Conservation (phyloP, 352 stramenopile genomes). For the Sclerospora graminicola region DNA sequence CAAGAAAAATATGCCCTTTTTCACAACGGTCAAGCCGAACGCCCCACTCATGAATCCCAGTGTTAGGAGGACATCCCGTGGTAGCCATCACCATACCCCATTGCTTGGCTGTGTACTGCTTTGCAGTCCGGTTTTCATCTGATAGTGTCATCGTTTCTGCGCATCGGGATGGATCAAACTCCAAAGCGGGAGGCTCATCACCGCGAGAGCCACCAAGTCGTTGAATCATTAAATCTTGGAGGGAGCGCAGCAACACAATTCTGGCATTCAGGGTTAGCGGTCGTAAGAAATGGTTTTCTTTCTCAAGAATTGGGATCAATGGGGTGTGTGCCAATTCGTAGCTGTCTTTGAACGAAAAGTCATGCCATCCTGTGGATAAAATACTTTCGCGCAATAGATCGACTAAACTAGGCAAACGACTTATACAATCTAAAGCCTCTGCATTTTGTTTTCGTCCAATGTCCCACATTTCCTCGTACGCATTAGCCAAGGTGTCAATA, state of each 20-base stretch:
- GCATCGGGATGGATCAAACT: conserved; percentile 80
- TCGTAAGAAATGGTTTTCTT: conserved; percentile 11
- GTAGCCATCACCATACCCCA: conserved; percentile 87
- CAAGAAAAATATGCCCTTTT: conserved; percentile 86
- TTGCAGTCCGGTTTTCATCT: conserved; percentile 73
- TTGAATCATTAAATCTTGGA: conserved; percentile 83
- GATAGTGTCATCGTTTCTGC: conserved; percentile 85
- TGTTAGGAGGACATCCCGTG: conserved; percentile 74
- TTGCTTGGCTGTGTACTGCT: conserved; percentile 86
- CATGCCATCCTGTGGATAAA: conserved; percentile 37
- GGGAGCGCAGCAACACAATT: conserved; percentile 57
- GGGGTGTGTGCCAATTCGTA: conserved; percentile 60
- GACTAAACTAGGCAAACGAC: conserved; percentile 39
- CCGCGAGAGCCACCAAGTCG: conserved; percentile 58
- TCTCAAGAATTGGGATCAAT: conserved; percentile 54
- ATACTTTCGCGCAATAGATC: conserved; percentile 64
- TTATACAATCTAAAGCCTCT: conserved; percentile 65
- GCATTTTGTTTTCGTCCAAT: conserved; percentile 40
- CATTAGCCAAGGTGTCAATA: conserved; percentile 39
- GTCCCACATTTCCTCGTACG: conserved; percentile 70
- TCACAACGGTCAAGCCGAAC: conserved; percentile 83
- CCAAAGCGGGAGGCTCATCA: conserved; percentile 66
- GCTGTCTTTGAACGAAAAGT: conserved; percentile 47
- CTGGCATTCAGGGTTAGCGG: conserved; percentile 26
- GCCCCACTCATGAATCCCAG: conserved; percentile 80